Base-by-base conservation (phyloP, 345 rosid genomes). In the Passiflora organensis region DNA sequence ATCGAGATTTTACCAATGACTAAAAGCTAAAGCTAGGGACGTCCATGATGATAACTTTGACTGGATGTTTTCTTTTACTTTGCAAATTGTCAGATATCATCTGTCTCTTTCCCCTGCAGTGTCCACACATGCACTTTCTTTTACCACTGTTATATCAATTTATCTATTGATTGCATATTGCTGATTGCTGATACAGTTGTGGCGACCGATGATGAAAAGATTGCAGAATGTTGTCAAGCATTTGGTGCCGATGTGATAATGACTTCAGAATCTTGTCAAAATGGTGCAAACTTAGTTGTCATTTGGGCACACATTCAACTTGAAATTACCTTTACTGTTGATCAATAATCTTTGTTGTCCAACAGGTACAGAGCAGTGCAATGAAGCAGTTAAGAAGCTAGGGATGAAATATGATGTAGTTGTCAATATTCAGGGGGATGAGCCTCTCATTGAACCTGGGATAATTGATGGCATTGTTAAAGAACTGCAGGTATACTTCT, bases 341-440 rank as follows among this genome's bases (percentile, higher is more conserved):
- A 37, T 10, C 42, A 1, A 37, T 19, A n/a, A 25, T 62, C 24
- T 54, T 28, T 43, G 48, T 18, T 53, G 18, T 51, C 64, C 39
- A 36, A 9, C 65, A 89, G 97, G 99, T 55, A 78, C 95, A 23
- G 97, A 93, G 54, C 73, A 91, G 41, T 86, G 97, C 74, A 79
- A 77, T n/a, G 99, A 93, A 71, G 96, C 96, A 6, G 79, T 89
- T 48, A 78, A 80, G 61, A 86, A 89, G 81, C 69, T 93, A 22
- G 89, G 71, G 65, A 89, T 86, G 70, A 84, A 81, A 75, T 89
- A 84, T 65, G 97, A 93, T 46, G 79, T 89, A 38, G 96, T 86
- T 38, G 96, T 93, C 56, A 89, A 93, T 62, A 93, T 93, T 72
- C 96, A 93, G 68, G 97, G 97, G 1, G 99, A 89, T 56, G 99